Evolutionary conservation across 441 rosid species (phyloP).

Genomic region (Dalechampia spathulata): DNA sequence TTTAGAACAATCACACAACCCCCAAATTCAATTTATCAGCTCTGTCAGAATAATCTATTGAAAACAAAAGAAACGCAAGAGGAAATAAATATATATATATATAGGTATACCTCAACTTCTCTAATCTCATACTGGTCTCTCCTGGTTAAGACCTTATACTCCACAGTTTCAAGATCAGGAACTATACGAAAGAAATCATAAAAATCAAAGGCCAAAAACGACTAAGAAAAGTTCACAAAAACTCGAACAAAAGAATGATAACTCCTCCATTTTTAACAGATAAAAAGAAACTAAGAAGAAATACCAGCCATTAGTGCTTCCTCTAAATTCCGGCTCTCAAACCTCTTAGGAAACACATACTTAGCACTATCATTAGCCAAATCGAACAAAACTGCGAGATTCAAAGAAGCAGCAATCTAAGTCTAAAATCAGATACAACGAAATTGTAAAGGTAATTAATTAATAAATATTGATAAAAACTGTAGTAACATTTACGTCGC

Average conservation of each 20-base stretch:
- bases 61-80: neutral
- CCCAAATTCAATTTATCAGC: constrained; percentile 1
- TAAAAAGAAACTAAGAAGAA: no score
- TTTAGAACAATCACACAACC: constrained; percentile 17
- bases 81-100: neutral
- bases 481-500: constrained; percentile 52
- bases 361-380: constrained; percentile 58
- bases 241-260: no score
- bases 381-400: constrained; percentile 48
- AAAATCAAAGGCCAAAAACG: neutral
- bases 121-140: constrained; percentile 65
- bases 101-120: constrained; percentile 61
- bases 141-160: constrained; percentile 47
- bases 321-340: constrained; percentile 53
- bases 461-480: neutral
- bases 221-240: no score
- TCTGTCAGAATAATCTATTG: neutral
- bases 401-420: neutral
- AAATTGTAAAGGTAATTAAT: no score
- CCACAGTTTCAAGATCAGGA: constrained; percentile 81
- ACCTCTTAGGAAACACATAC: constrained; percentile 67
- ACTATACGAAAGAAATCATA: constrained; percentile 22
- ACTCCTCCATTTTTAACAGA: no score
- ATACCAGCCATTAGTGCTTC: constrained; percentile 66
- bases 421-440: neutral